Evolutionary conservation across 1,284 basidiomycete species (phyloP), one percentile per base, ranked within the genome.

Genomic region (Peniophora sp.): DNA sequence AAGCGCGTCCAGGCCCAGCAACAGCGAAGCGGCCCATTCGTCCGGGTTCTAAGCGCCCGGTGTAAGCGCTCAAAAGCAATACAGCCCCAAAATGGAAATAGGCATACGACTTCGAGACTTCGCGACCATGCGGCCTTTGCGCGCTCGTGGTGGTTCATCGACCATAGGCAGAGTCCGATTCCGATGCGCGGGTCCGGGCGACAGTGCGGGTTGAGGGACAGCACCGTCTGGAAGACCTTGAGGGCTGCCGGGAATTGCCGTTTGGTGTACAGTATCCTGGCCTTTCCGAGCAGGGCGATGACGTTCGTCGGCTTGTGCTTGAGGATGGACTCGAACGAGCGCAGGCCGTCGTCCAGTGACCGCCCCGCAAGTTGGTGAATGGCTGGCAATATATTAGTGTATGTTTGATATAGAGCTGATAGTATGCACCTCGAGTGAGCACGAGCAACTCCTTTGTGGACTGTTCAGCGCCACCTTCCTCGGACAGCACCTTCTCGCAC

Each of bases 101-200:
- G 38, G 75, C 87, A 55, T 54, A 91, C 91, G 58, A 92, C 79
- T 66, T 89, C 86, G 51, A 89, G 64, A 57, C 88, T 88, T 43
- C 93, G 77, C 59, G 92, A 78, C 94, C 95, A 97, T 0, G 93
- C 94, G 25, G 78, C 78, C 55, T 82, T 82, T 0, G 94, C 94
- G 57, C 84, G 85, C 2, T 73, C 72, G 53, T 83, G 84, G 59
- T 94, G 82, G 50, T 88, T 88, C 67, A 96, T 73, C 10, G 87
- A 79, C 89, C 90, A 97, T 17, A 92, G 75, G 66, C 94, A 96
- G 8, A 97, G 70, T 9, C 95, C 95, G 36, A 97, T 91, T 16
- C 94, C 94, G 56, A 97, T 89, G 14, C 94, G 79, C 25, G 94
- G 94, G 65, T 97, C 94, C 0, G 94, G 95, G 20, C 77, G 70